Conservation (phyloP, 2,329 filamentous ascomycete species). For the Trichoderma citrinoviride region DNA sequence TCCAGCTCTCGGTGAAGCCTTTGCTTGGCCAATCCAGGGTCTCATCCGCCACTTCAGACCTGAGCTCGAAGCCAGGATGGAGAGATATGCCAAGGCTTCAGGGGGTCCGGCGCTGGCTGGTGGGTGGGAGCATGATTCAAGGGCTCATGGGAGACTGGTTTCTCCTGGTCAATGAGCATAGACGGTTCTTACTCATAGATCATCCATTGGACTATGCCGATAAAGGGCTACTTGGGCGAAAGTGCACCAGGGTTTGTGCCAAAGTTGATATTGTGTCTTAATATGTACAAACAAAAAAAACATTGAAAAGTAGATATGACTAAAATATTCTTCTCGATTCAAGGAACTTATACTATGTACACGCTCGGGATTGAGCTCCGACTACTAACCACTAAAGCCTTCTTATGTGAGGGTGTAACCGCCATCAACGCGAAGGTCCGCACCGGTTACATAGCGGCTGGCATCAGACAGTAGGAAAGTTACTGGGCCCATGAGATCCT, state of each 20-base stretch:
- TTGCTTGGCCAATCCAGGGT: constrained; percentile 97
- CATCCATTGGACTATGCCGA: not conserved
- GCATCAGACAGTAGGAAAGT: constrained; percentile 83
- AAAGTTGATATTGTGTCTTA: constrained; percentile 7
- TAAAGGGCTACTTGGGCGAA: not conserved
- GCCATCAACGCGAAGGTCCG: constrained; percentile 78
- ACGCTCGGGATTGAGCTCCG: not conserved
- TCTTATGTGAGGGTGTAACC: constrained; percentile 72
- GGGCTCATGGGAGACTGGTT: constrained; percentile 76
- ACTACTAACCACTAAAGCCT: not conserved
- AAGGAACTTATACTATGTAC: not conserved
- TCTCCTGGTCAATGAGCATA: constrained; percentile 89
- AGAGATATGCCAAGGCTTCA: constrained; percentile 69
- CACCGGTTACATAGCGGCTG: constrained; percentile 67
- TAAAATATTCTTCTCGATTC: not conserved
- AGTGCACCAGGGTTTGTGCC: not conserved
- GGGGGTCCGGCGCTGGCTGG: constrained; percentile 78
- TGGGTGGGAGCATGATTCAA: constrained; percentile 77
- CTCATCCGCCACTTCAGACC: constrained; percentile 97
- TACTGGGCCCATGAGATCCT: constrained; percentile 91
- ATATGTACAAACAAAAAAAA: constrained; percentile 1
- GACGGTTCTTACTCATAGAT: constrained; percentile 36
- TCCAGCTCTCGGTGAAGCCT: constrained; percentile 86
- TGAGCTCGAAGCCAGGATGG: constrained; percentile 88
- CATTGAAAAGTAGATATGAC: not conserved